Conservation (phyloP, 106 monocot species). For the Dendrobium chrysotoxum region DNA sequence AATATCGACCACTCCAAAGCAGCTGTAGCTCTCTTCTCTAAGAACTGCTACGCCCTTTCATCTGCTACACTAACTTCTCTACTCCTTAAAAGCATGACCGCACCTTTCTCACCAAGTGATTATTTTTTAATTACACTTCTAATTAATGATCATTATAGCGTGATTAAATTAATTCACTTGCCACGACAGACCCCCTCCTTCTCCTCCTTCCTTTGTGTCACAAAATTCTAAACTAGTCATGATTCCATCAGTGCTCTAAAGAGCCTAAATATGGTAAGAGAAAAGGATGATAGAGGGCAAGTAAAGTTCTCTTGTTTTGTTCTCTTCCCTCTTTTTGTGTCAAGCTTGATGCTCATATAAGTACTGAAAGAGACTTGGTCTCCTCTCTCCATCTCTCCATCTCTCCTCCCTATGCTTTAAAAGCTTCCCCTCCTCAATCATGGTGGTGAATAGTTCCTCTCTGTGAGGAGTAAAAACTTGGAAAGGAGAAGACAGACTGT, state of each 20-base stretch:
- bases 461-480: not conserved
- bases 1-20: no score
- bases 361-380: not conserved
- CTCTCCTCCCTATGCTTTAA: not conserved
- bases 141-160: no score
- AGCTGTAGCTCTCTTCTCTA: no score
- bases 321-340: not conserved
- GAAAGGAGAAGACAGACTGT: not conserved
- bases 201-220: not conserved
- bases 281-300: conserved; percentile 3
- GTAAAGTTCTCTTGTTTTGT: conserved; percentile 7
- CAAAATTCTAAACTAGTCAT: not conserved
- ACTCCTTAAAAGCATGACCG: no score
- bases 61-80: no score
- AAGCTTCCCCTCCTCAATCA: not conserved
- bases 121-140: no score
- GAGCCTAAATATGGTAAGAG: conserved; percentile 6
- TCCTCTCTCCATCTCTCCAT: no score
- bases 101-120: no score
- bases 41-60: no score
- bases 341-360: not conserved
- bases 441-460: not conserved
- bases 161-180: no score
- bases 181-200: no score
- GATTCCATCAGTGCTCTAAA: not conserved